Evolutionary conservation across 2,329 filamentous ascomycete species (phyloP), one percentile per base, ranked within the genome.

Genomic region (Teratosphaeria epicoccoides): DNA sequence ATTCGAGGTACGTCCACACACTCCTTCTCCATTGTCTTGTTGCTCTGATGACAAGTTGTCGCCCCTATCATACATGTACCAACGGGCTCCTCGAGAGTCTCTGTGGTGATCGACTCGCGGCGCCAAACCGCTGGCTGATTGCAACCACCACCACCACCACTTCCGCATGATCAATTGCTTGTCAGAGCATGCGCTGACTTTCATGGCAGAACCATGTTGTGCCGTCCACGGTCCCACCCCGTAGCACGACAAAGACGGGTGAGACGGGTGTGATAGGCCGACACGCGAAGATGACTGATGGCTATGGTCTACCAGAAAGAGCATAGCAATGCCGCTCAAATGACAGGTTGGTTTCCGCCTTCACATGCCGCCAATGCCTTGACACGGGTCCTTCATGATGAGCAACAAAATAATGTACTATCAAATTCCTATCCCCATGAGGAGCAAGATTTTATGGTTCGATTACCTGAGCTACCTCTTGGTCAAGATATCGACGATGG

Each of bases 61-160:
- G 78, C 78, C 78, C 78, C 78, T 80, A 80, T 80, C 78, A 72
- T 80, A n/a, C n/a, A n/a, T n/a, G n/a, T n/a, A 76, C 67, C 55
- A 71, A 57, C 53, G 58, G 65, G 61, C 63, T 55, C 56, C 47
- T 40, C 33, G 33, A 40, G 54, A 49, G 62, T 62, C 68, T 65
- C 65, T 61, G 66, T 80, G 78, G 76, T 79, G 77, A 80, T 72
- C 73, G 74, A 78, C 76, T 74, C 76, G 77, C 80, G 76, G 71
- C 60, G 74, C 77, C 77, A 80, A 80, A 80, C 74, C 76, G 80
- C 76, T 68, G 68, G 70, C 76, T 79, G 76, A 79, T 64, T 56
- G 26, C 49, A 48, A 24, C 26, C 44, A 10, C 24, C 7, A 24
- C 17, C 46, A 20, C 20, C 23, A 14, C 25, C 47, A 29, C 20